Percentiles rank a stretch among this genome's conserved stretches.
These are phyloP conservation scores for Strigomonas culicis DNA, from an alignment of 208 protist genomes.

Conservation along the genomic window DNA sequence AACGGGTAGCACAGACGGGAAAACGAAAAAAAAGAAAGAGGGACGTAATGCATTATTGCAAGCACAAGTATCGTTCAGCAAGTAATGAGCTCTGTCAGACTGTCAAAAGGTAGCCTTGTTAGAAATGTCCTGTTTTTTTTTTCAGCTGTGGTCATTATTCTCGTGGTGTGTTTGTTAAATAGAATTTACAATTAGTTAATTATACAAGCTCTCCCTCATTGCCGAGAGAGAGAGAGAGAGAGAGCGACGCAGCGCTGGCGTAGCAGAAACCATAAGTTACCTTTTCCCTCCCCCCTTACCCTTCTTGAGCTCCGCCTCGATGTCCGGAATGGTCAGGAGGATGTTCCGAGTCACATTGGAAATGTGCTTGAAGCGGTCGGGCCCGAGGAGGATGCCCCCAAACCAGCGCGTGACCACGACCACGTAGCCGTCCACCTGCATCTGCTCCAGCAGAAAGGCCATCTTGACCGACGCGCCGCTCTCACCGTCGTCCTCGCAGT, in stretches of 20 bases:
- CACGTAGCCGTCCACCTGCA: conserved; percentile 77
- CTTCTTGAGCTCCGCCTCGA: conserved; percentile 23
- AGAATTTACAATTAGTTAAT: too few relatives aligned
- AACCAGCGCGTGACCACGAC: conserved; percentile 95
- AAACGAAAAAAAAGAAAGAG: conserved; percentile 5
- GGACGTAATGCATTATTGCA: background rate
- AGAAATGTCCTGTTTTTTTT: too few relatives aligned
- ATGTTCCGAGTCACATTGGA: conserved; percentile 80
- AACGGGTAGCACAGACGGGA: background rate
- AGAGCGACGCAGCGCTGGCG: background rate
- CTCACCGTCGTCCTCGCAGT: conserved; percentile 95
- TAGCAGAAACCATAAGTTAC: background rate
- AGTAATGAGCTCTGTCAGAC: too few relatives aligned
- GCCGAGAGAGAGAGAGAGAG: background rate
- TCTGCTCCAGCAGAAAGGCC: conserved; percentile 83
- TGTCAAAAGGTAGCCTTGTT: too few relatives aligned
- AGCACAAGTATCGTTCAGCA: too few relatives aligned
- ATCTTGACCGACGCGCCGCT: conserved; percentile 75
- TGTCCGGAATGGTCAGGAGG: conserved; percentile 60
- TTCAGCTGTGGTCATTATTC: too few relatives aligned
- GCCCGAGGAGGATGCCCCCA: conserved; percentile 93
- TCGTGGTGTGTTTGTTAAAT: too few relatives aligned
- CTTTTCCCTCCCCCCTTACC: background rate
- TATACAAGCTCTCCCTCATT: too few relatives aligned
- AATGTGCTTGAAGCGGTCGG: conserved; percentile 94